A percentile compares a stretch with the other conserved stretches of the same genome.
Evolutionary conservation across 1,139 yeast genomes (phyloP).

Genomic region (Blastobotrys indianensis): DNA sequence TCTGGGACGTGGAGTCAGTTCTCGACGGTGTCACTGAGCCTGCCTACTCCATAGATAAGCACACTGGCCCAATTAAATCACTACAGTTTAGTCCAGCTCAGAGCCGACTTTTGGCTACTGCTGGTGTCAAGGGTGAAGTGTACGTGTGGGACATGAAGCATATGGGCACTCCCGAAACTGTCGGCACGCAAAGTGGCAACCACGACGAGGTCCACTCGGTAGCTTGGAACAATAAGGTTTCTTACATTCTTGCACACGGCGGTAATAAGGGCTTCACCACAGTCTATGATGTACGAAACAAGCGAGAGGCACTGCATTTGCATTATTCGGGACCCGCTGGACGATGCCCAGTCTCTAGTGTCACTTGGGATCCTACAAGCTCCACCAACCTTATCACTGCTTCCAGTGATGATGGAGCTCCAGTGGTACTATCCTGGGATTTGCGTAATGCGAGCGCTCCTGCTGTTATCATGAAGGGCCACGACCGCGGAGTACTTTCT

Average conservation of each 20-base stretch:
- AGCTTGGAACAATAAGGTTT: constrained; percentile 82
- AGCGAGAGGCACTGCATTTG: constrained; percentile 82
- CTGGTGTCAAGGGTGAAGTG: constrained; percentile 82
- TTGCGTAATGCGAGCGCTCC: constrained; percentile 90
- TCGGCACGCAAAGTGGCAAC: constrained; percentile 63
- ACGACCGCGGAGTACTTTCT: constrained; percentile 80
- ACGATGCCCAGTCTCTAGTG: constrained; percentile 41
- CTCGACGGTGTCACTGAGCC: constrained; percentile 20
- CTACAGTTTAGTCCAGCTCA: constrained; percentile 76
- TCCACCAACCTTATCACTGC: constrained; percentile 87
- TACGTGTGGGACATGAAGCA: constrained; percentile 79
- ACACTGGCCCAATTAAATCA: constrained; percentile 64
- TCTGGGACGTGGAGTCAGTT: constrained; percentile 56
- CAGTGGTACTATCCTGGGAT: constrained; percentile 88
- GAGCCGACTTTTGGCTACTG: constrained; percentile 70
- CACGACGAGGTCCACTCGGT: constrained; percentile 76
- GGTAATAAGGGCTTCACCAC: constrained; percentile 80
- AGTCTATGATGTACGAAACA: constrained; percentile 87
- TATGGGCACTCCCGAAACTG: constrained; percentile 54
- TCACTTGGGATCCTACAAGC: constrained; percentile 79
- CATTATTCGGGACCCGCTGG: constrained; percentile 58
- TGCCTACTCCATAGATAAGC: constrained; percentile 44
- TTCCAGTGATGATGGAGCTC: constrained; percentile 72
- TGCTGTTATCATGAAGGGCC: constrained; percentile 68
- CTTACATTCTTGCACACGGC: constrained; percentile 88